A percentile compares a stretch with the other conserved stretches of the same genome.
Conservation (phyloP, 139 green algal genomes). For the Chlorella sorokiniana region DNA sequence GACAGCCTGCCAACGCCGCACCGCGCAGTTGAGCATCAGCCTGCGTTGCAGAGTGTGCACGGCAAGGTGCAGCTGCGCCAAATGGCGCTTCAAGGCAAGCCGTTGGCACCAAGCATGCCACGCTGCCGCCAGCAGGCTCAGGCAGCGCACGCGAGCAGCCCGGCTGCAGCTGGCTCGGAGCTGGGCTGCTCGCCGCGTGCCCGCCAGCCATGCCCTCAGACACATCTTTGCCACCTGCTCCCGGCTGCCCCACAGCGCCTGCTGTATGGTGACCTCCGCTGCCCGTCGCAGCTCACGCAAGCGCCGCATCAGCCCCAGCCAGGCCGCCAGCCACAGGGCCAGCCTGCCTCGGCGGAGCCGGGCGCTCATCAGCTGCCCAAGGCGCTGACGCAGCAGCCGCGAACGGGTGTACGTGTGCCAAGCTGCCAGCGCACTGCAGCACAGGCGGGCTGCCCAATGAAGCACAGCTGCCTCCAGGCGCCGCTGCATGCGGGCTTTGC, state of each 20-base stretch:
- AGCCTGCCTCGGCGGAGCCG: neutral
- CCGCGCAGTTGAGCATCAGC: neutral
- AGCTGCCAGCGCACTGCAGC: neutral
- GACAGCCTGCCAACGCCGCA: neutral
- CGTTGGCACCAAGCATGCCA: conserved; percentile 4
- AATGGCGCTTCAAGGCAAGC: neutral
- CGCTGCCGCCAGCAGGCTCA: neutral
- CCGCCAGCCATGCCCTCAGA: conserved; percentile 6
- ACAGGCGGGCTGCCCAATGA: conserved; percentile 7
- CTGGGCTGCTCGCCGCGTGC: neutral
- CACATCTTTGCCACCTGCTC: conserved; percentile 5
- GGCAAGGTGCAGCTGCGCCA: neutral
- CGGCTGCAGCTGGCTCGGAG: neutral
- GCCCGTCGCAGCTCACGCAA: neutral
- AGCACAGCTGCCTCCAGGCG: neutral
- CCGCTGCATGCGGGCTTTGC: no score
- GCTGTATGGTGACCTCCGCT: neutral
- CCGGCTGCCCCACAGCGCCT: conserved; percentile 5
- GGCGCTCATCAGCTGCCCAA: neutral
- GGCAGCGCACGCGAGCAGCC: neutral
- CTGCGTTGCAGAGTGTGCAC: neutral
- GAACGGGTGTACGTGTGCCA: neutral
- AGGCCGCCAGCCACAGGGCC: neutral
- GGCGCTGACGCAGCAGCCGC: neutral
- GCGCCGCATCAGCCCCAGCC: neutral